Evolutionary conservation across 2,329 filamentous ascomycete species (phyloP), one percentile per base, ranked within the genome.

Genomic region (Fonsecaea pugnacius): DNA sequence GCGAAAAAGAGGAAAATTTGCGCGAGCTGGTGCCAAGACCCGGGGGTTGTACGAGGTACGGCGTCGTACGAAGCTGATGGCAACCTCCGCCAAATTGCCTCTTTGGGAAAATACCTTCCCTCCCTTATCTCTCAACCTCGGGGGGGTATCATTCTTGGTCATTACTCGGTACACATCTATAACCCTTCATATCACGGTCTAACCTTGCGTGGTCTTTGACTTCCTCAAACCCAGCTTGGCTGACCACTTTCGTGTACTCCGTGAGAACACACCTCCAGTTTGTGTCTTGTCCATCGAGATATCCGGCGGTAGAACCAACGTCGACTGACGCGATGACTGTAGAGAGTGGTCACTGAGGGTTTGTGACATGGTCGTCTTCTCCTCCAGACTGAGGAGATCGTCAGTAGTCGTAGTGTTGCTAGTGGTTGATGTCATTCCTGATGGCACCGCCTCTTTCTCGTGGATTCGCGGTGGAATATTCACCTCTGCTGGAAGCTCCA

Each of bases 191-290:
- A 48, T 48, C 43, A 38, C 43, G 7, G 18, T 46, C 50, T 54
- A 54, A 2, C 32, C 36, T 33, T 53, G 48, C 35, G 43, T 12
- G 16, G 59, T 67, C 62, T 65, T 67, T 18, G 65, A 62, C 56
- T 65, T 67, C 33, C 60, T 62, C 58, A 67, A 30, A 1, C 62
- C 59, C 43, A 63, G 51, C 30, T 59, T 66, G 35, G 64, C 57
- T 35, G 67, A 65, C 27, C 61, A 53, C 54, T 61, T 68, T 59
- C 61, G 62, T 9, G 63, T 58, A 43, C 65, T 54, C 35, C 56
- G 62, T 7, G 68, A 67, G 46, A 68, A 65, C 16, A 65, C n/a
- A 40, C 53, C 62, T n/a, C 64, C 64, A 35, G 53, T 68, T 46
- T 56, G 68, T 10, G n/a, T 56, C 55, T 61, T 65, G 24, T 68